Base-by-base conservation (phyloP, 192 early-diverging fungal species). In the Mortierella alpina region DNA sequence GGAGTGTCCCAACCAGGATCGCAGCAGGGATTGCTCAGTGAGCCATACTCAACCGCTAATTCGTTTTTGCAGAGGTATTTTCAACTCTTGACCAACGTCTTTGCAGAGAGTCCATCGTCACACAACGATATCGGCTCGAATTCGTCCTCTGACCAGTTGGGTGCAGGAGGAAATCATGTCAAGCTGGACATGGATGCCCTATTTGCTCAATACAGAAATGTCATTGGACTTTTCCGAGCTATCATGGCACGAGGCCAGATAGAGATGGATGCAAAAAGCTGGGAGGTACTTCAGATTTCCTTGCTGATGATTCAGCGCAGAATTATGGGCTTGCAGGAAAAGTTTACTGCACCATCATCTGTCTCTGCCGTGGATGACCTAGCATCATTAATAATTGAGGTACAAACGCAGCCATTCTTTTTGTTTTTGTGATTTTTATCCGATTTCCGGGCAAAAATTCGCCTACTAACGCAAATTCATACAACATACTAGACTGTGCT, bases 1-100 rank as follows among this genome's bases (percentile, higher is more conserved):
- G 67, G 47, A 62, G 48, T n/a, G 22, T 31, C 51, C 13, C 65
- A 51, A 41, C 31, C 45, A 22, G 48, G 39, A 59, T 52, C 44
- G 12, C 67, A 71, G 66, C 66, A 67, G 15, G 45, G n/a, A 14
- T 51, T 57, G 6, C 53, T 44, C 18, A 48, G 17, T 8, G 64
- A 77, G 7, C 82, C 83, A 10, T 87, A 80, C 55, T 51, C 83
- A 2, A 69, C 69, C 39, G 87, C 89, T 50, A 93, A 94, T 78
- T 77, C 84, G 11, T 92, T 88, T 75, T 51, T 93, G 11, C 85
- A 91, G 20, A 81, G 92, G 23, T 94, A 95, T 56, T 88, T 94
- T 56, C 73, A 88, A 48, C 88, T 89, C 63, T 59, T 95, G 22
- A 86, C 85, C 31, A 66, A 92, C 1, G 70, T 91, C 8, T 95